A percentile compares a stretch with the other conserved stretches of the same genome.
Conservation (phyloP, 805 yeast species). For the Saturnispora sanitii region DNA sequence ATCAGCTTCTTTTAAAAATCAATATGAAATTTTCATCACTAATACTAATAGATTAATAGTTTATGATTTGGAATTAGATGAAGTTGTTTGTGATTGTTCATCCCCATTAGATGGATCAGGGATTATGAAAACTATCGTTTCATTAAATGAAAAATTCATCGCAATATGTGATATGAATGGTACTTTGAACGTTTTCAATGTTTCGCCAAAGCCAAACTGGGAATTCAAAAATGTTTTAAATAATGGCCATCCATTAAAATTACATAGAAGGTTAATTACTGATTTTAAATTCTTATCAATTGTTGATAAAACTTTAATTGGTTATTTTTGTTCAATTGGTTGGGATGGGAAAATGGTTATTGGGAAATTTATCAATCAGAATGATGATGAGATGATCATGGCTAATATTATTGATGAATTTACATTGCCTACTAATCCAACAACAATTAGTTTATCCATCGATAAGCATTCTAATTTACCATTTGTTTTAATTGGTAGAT, state of each 20-base stretch:
- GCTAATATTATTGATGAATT: constrained; percentile 17
- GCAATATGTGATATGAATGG: constrained; percentile 29
- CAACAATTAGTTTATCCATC: constrained; percentile 33
- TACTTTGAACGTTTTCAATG: constrained; percentile 11
- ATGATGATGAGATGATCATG: constrained; percentile 4
- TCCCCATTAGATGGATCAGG: constrained; percentile 14
- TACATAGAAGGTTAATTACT: constrained; percentile 26
- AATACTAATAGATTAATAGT: constrained; percentile 21
- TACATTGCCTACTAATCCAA: constrained; percentile 41
- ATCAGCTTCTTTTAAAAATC: neutral
- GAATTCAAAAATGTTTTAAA: neutral
- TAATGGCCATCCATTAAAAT: constrained; percentile 12
- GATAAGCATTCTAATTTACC: constrained; percentile 21
- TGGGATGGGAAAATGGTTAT: constrained; percentile 43
- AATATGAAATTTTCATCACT: constrained; percentile 20
- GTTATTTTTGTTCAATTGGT: constrained; percentile 45
- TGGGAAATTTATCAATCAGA: constrained; percentile 20
- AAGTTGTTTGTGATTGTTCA: constrained; percentile 8
- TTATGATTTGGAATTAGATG: constrained; percentile 18
- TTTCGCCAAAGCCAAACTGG: neutral
- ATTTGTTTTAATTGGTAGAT: constrained; percentile 43
- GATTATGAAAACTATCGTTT: constrained; percentile 17
- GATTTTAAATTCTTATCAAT: constrained; percentile 10
- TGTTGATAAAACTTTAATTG: constrained; percentile 9
- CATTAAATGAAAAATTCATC: constrained; percentile 17